These are phyloP conservation scores for Eimeria maxima DNA, from an alignment of 169 alveolate genomes.

Conservation along the genomic window DNA sequence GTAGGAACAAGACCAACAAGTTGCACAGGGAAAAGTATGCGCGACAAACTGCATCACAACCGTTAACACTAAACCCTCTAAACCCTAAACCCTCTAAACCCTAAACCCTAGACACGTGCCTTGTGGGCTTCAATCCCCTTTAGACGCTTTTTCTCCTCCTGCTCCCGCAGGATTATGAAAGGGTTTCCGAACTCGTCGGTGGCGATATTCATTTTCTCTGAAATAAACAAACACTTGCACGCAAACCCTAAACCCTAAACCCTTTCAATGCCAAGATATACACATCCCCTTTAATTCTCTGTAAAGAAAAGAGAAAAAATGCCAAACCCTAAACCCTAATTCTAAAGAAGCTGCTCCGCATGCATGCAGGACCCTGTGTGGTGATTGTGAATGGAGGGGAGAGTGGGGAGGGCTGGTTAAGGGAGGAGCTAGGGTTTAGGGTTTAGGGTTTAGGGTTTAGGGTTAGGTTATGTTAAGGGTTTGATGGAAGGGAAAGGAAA, in stretches of 20 bases:
- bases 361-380: too few species aligned
- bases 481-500: not conserved
- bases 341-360: not conserved
- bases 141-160: conserved; percentile 97
- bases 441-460: not conserved
- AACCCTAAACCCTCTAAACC: not conserved
- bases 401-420: not conserved
- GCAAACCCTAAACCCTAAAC: conserved; percentile 18
- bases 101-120: conserved; percentile 12
- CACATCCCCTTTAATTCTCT: too few species aligned
- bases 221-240: conserved; percentile 45
- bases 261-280: too few species aligned
- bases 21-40: too few species aligned
- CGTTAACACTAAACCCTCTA: not conserved
- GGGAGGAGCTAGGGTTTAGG: not conserved
- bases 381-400: not conserved
- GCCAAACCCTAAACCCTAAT: conserved; percentile 1
- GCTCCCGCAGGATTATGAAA: conserved; percentile 97
- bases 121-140: conserved; percentile 98
- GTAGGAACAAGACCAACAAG: not conserved
- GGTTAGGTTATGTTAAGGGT: not conserved
- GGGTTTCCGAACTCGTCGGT: conserved; percentile 99
- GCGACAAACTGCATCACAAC: too few species aligned
- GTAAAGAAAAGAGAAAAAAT: not conserved
- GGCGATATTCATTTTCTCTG: conserved; percentile 91